A percentile compares a stretch with the other conserved stretches of the same genome.
Conservation (phyloP, 2,329 filamentous ascomycete species). For the Ilyonectria robusta region DNA sequence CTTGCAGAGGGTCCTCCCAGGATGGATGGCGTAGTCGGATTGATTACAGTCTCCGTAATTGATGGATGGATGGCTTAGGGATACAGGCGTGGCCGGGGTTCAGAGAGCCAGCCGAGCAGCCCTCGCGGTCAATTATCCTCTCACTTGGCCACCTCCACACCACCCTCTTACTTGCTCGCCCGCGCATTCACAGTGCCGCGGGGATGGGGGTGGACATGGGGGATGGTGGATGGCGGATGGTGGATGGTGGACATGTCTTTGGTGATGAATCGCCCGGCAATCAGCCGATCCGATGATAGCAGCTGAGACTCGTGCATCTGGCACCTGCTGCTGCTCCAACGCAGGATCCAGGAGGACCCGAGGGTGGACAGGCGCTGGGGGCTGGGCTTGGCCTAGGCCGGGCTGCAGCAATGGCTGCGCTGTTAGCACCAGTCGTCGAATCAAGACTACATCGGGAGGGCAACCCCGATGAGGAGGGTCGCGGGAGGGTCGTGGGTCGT, state of each 20-base stretch:
- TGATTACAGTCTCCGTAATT: slow-evolving; percentile 15
- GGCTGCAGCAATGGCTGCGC: slow-evolving; percentile 40
- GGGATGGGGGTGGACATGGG: slow-evolving; percentile 29
- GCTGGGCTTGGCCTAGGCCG: slow-evolving; percentile 26
- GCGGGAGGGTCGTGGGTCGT: slow-evolving; percentile 32
- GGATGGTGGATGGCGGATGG: background rate
- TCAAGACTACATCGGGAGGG: slow-evolving; percentile 47
- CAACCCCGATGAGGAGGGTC: slow-evolving; percentile 38
- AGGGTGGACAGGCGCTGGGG: slow-evolving; percentile 17
- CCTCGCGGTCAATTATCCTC: background rate
- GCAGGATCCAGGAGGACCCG: slow-evolving; percentile 17
- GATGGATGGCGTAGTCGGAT: slow-evolving; percentile 16
- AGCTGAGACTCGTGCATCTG: slow-evolving; percentile 28
- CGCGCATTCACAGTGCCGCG: slow-evolving; percentile 31
- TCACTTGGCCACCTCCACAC: slow-evolving; percentile 2
- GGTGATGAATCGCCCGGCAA: slow-evolving; percentile 37
- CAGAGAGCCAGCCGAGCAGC: slow-evolving; percentile 3
- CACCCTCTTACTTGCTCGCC: slow-evolving; percentile 29
- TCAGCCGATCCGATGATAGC: slow-evolving; percentile 36
- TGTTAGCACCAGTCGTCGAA: slow-evolving; percentile 47
- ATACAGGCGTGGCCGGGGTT: slow-evolving; percentile 10
- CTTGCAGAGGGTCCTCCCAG: slow-evolving; percentile 1
- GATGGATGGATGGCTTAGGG: slow-evolving; percentile 8
- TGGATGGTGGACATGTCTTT: slow-evolving; percentile 36
- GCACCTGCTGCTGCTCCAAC: slow-evolving; percentile 11